Conservation (phyloP, 2,329 filamentous ascomycete genomes). For the Clonostachys byssicola region DNA sequence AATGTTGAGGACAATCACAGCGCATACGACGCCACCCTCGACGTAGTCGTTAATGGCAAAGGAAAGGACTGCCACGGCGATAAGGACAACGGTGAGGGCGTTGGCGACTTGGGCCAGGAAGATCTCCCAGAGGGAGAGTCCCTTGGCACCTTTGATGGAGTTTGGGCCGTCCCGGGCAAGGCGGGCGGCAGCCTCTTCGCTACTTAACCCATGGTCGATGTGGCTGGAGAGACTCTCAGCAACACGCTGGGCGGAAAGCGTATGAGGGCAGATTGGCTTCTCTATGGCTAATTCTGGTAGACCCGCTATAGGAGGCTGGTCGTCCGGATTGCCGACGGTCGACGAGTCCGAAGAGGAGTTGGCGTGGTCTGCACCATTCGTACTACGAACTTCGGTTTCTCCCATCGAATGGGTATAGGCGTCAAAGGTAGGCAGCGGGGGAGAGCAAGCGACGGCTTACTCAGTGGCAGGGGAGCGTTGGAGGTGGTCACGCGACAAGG, state of each 20-base stretch:
- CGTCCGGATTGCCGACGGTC: conserved; percentile 25
- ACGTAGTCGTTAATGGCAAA: conserved; percentile 63
- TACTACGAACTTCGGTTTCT: conserved; percentile 27
- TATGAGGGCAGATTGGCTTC: conserved; percentile 26
- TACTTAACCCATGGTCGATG: conserved; percentile 56
- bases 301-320: conserved; percentile 33
- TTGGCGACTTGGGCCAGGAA: conserved; percentile 74
- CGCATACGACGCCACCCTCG: conserved; percentile 59
- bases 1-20: conserved; percentile 65
- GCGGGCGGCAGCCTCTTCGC: conserved; percentile 59
- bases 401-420: conserved; percentile 33
- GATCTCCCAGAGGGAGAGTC: conserved; percentile 70
- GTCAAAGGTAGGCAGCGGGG: conserved; percentile 1
- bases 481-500: no score
- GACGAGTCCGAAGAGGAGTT: conserved; percentile 29
- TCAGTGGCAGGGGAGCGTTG: conserved; percentile 2
- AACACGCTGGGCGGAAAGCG: conserved; percentile 25
- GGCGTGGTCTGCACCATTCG: conserved; percentile 36
- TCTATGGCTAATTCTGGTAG: conserved; percentile 26
- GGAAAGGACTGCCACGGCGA: conserved; percentile 69
- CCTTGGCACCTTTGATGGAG: conserved; percentile 66
- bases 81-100: conserved; percentile 69
- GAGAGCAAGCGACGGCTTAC: conserved; percentile 3
- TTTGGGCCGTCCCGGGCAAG: conserved; percentile 65
- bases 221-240: conserved; percentile 34